These are phyloP conservation scores for Nakazawaea laoshanensis DNA, from an alignment of 805 yeast genomes.

Conservation along the genomic window DNA sequence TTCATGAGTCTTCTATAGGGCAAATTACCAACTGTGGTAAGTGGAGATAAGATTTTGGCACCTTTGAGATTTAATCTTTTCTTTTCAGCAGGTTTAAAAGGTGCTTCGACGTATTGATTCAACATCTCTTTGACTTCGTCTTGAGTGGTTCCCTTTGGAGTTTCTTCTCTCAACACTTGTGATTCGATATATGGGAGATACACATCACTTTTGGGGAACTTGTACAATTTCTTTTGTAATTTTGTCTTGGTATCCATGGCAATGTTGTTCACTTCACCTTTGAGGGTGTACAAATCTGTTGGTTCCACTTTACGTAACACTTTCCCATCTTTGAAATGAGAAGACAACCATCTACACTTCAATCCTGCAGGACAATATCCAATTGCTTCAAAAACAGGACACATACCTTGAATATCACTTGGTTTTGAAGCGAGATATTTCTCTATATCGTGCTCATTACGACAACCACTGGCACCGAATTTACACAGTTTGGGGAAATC, in stretches of 20 bases:
- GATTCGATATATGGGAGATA: constrained; percentile 61
- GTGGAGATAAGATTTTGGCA: constrained; percentile 87
- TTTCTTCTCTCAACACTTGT: constrained; percentile 31
- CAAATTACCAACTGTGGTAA: constrained; percentile 95
- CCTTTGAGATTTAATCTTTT: constrained; percentile 55
- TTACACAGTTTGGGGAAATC: constrained; percentile 35
- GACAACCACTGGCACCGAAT: constrained; percentile 65
- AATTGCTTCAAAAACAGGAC: constrained; percentile 76
- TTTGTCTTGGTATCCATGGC: constrained; percentile 32
- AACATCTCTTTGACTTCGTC: constrained; percentile 25
- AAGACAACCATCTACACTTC: constrained; percentile 83
- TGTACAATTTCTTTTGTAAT: constrained; percentile 56
- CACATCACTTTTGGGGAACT: constrained; percentile 46
- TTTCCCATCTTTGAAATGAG: constrained; percentile 49
- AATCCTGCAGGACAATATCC: constrained; percentile 92
- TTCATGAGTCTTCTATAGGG: constrained; percentile 94
- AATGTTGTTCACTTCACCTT: constrained; percentile 60
- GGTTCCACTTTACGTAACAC: constrained; percentile 29
- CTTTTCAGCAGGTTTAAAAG: constrained; percentile 76
- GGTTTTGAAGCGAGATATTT: constrained; percentile 59
- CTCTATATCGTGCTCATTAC: constrained; percentile 66
- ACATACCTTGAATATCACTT: constrained; percentile 61
- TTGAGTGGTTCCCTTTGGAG: constrained; percentile 14
- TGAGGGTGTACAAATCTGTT: constrained; percentile 26
- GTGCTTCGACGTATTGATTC: constrained; percentile 63